phyloP scores from a whole-genome alignment of 2,329 filamentous ascomycete genomes.

The Epichloe gansuensis region DNA sequence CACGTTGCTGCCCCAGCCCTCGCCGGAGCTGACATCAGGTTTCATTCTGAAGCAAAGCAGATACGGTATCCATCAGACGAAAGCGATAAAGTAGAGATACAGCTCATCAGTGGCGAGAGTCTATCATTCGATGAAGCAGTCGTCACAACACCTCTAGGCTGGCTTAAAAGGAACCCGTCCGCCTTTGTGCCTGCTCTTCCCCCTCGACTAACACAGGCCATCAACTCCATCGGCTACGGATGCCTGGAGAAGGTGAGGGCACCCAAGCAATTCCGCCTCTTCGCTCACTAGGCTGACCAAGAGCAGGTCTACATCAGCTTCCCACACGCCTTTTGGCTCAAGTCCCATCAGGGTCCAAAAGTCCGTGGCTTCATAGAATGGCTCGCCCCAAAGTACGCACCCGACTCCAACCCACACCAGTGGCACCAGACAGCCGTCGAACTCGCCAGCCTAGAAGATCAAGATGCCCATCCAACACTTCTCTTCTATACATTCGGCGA shows the following conservation, averaged over 20 bases:
- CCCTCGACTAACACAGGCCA: conserved; percentile 42
- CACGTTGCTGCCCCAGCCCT: conserved; percentile 44
- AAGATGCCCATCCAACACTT: conserved; percentile 60
- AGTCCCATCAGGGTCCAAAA: conserved; percentile 18
- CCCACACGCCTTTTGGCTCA: conserved; percentile 59
- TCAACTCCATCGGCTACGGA: conserved; percentile 54
- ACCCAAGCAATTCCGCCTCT: neutral
- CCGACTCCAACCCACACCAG: conserved; percentile 42
- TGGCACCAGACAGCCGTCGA: conserved; percentile 74
- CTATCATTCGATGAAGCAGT: conserved; percentile 55
- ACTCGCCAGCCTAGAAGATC: conserved; percentile 49
- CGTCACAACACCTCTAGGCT: conserved; percentile 55
- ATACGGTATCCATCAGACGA: conserved; percentile 21
- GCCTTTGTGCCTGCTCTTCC: conserved; percentile 51
- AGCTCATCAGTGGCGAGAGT: conserved; percentile 29
- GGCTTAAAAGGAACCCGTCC: conserved; percentile 47
- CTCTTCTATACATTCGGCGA: conserved; percentile 70
- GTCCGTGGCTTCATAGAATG: conserved; percentile 63
- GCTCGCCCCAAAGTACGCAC: conserved; percentile 55
- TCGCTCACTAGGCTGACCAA: neutral
- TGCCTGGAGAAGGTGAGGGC: conserved; percentile 51
- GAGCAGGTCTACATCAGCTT: conserved; percentile 52
- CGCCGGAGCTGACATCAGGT: conserved; percentile 40
- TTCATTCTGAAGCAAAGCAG: conserved; percentile 32
- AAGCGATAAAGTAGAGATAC: conserved; percentile 25